These are phyloP conservation scores for Hypseocharis bilobata DNA, from an alignment of 441 rosid species.

Conservation along the genomic window DNA sequence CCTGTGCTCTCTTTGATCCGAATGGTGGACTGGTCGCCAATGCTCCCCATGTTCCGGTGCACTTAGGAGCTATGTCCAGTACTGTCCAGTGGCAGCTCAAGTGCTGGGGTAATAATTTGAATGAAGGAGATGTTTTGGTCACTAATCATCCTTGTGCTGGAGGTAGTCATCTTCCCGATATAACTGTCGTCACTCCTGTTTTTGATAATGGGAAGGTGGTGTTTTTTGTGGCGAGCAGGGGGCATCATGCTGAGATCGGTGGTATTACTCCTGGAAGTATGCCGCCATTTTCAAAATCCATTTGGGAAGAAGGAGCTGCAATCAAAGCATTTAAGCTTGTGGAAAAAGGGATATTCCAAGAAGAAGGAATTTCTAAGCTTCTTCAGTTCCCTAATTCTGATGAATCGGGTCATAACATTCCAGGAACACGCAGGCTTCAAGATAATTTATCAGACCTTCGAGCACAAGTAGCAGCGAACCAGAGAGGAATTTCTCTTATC, in stretches of 20 bases:
- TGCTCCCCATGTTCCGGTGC: constrained; percentile 96
- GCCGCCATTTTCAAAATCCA: constrained; percentile 91
- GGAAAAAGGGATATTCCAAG: constrained; percentile 67
- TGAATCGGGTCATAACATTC: constrained; percentile 41
- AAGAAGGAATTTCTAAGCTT: constrained; percentile 69
- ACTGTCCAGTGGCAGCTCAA: constrained; percentile 81
- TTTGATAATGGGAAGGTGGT: constrained; percentile 60
- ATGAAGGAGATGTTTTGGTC: constrained; percentile 87
- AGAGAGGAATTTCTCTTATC: constrained; percentile 76
- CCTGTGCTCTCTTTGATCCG: constrained; percentile 87
- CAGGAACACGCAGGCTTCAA: constrained; percentile 75
- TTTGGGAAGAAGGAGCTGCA: constrained; percentile 95
- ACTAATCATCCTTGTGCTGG: constrained; percentile 84
- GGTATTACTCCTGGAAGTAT: constrained; percentile 96
- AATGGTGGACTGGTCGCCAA: constrained; percentile 90
- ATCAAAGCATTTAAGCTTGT: constrained; percentile 89
- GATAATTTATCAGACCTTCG: constrained; percentile 84
- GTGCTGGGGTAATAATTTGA: constrained; percentile 61
- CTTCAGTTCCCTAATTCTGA: constrained; percentile 54
- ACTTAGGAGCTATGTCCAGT: constrained; percentile 93
- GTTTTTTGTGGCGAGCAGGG: constrained; percentile 86
- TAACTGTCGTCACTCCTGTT: constrained; percentile 87
- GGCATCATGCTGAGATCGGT: constrained; percentile 95
- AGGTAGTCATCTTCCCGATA: constrained; percentile 94
- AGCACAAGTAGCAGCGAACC: constrained; percentile 92